A percentile compares a stretch with the other conserved stretches of the same genome.
Conservation (phyloP, 2,329 filamentous ascomycete species). For the Exutisphaerella laricina region DNA sequence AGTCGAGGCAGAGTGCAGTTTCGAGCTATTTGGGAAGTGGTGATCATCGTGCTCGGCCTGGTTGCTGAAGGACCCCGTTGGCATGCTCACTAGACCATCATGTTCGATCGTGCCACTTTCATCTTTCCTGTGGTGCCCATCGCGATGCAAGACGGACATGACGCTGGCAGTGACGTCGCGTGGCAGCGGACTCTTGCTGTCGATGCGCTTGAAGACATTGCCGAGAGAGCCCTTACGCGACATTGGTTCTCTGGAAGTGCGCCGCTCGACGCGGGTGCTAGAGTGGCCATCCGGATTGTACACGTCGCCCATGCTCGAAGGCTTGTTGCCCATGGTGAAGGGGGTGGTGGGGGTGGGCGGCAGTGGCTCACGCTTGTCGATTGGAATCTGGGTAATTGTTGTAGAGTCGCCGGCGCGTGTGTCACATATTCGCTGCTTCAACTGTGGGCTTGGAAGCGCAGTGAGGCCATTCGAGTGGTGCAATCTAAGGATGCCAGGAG, state of each 20-base stretch:
- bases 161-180: conserved; percentile 22
- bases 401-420: conserved; percentile 14
- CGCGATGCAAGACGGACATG: conserved; percentile 21
- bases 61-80: conserved; percentile 20
- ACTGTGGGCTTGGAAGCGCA: conserved; percentile 17
- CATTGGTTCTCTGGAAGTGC: conserved; percentile 18
- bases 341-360: conserved; percentile 19
- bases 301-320: conserved; percentile 18
- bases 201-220: conserved; percentile 31
- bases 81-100: conserved; percentile 7
- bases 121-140: conserved; percentile 14
- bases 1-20: conserved; percentile 23
- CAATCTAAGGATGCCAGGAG: conserved; percentile 22
- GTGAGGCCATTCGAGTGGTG: conserved; percentile 26
- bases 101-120: conserved; percentile 11
- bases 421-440: conserved; percentile 25
- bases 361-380: conserved; percentile 20
- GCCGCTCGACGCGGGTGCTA: conserved; percentile 19
- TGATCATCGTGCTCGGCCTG: conserved; percentile 13
- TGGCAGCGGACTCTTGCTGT: conserved; percentile 24
- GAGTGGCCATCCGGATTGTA: conserved; percentile 23
- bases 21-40: conserved; percentile 13
- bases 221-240: conserved; percentile 28
- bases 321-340: conserved; percentile 29
- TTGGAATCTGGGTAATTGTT: conserved; percentile 20